Base-by-base conservation (phyloP, 1,139 yeast species). In the Blastobotrys indianensis region DNA sequence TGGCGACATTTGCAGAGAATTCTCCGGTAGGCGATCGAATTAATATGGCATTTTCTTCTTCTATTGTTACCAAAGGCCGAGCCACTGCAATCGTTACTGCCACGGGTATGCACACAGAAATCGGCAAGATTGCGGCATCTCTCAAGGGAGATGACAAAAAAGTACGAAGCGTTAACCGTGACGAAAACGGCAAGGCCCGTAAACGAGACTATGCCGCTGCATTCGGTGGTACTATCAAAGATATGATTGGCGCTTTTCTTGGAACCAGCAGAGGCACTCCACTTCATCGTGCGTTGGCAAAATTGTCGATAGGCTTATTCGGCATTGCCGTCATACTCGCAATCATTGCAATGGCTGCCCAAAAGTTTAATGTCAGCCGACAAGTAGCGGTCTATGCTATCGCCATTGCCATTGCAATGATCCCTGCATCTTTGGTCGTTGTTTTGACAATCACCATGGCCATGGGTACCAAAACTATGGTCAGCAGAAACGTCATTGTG, bases 361-460 rank as follows among this genome's bases (percentile, higher is more conserved):
- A 84, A 62, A 76, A 75, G 55, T 79, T 85, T 66, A 60, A 66
- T 33, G 92, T 84, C 30, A 76, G 75, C 51, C 74, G 71, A 46
- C 84, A 82, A 54, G 92, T 85, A 32, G 92, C 90, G 17, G 80
- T 84, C 46, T 85, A 85, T 60, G 94, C 94, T 12, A 82, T 85
- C 57, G 84, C 88, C 65, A 86, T 82, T 44, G 92, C 92, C 1
- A 70, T 84, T 42, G 80, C 92, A 2, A 83, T 84, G 92, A 84
- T 84, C 58, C 94, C 94, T 2, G 84, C 90, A 2, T 80, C 90
- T 1, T 72, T 85, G 55, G 82, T 84, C 49, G 94, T 84, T 35
- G 94, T 85, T 16, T 33, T 33, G 36, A 84, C 94, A 12, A 84
- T 85, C 51, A 84, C 94, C 3, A 84, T 85, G 92, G 90, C 94